Base-by-base conservation (phyloP, 805 yeast species). In the Grigorovia humatica region DNA sequence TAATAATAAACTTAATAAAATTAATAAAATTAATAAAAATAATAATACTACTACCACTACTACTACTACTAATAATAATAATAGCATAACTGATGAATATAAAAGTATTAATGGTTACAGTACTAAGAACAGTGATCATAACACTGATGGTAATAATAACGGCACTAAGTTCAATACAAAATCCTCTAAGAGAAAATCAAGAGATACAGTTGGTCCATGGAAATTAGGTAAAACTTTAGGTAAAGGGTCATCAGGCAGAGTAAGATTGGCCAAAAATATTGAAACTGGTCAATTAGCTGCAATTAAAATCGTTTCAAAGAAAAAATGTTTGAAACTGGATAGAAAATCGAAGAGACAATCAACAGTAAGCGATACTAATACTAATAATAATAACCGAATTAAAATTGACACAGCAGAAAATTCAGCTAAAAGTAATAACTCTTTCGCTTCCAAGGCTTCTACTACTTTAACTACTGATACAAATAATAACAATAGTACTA, bases 191-290 rank as follows among this genome's bases (percentile, higher is more conserved):
- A 58, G 65, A 18, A 65, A 57, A 47, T 58, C 67, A 13, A 59
- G 70, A 52, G 70, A 72, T 54, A 71, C 72, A 30, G 83, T 86
- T 23, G 95, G 95, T 1, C 95, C 95, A 15, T 86, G 95, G 95
- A 77, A 77, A 57, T 71, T 86, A 50, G 93, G 93, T 18, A 80
- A 81, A 60, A 83, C 91, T 4, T 68, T 86, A 49, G 95, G 95
- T 2, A 76, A 85, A 59, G 95, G 95, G 17, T 86, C 93, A 48
- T 84, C 93, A 0, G 91, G 91, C 3, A 74, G 90, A 51, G 95
- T 86, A 1, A 72, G 87, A 23, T 66, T 86, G 43, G 93, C 90
- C 12, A 84, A 83, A 52, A 84, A 86, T 63, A 71, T 75, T 54
- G 67, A 70, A 27, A 81, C 84, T 1, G 90, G 91, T 32, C 86